Evolutionary conservation across 495 filamentous ascomycete species (phyloP).

Genomic region (Neurospora tetrasperma): DNA sequence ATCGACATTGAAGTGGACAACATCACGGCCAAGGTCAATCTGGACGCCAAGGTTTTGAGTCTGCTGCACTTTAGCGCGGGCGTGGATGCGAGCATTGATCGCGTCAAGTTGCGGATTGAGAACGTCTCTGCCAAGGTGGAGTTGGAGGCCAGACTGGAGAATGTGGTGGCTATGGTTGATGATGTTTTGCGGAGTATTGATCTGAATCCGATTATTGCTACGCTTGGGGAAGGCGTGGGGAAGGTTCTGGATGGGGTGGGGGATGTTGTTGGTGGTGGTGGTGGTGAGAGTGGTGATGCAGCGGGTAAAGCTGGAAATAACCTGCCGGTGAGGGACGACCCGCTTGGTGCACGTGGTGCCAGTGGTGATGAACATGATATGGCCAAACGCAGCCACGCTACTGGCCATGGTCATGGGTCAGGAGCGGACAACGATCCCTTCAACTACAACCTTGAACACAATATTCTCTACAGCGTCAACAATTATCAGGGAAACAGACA

Average conservation of each 20-base stretch:
- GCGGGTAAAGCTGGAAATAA: not conserved
- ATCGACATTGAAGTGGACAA: constrained; percentile 46
- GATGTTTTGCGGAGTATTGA: constrained; percentile 44
- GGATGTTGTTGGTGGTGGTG: constrained; percentile 10
- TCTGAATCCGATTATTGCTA: constrained; percentile 46
- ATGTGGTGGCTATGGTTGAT: constrained; percentile 45
- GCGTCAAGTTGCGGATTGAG: constrained; percentile 41
- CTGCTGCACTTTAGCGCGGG: constrained; percentile 48
- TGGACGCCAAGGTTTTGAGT: constrained; percentile 45
- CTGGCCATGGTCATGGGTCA: not conserved
- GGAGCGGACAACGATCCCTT: constrained; percentile 16
- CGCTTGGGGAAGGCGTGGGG: constrained; percentile 37
- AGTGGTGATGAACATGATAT: constrained; percentile 1
- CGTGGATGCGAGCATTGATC: constrained; percentile 43
- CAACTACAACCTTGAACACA: constrained; percentile 35
- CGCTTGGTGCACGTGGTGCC: not conserved
- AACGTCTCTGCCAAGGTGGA: constrained; percentile 47
- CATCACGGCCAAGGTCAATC: constrained; percentile 49
- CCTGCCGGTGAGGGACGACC: not conserved
- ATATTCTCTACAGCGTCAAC: constrained; percentile 46
- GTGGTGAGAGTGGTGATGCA: not conserved
- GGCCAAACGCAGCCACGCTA: constrained; percentile 9
- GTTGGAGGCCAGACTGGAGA: constrained; percentile 45
- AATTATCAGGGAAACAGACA: constrained; percentile 44
- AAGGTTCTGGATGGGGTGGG: constrained; percentile 36